Conservation (phyloP, 371 early-diverging fungal genomes). For the Mortierella sp. region DNA sequence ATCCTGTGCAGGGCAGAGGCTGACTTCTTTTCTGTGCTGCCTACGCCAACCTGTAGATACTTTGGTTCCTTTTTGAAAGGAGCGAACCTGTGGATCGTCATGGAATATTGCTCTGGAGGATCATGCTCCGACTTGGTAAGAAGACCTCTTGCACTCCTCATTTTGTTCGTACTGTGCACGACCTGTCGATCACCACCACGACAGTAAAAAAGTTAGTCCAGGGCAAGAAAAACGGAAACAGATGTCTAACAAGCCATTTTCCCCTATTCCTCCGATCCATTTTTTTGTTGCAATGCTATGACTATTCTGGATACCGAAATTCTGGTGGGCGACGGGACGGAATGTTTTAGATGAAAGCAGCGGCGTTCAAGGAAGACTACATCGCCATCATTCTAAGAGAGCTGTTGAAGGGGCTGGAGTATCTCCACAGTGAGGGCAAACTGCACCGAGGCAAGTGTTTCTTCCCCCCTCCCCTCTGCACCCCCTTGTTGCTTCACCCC, state of each 20-base stretch:
- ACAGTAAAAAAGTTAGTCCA: too few relatives aligned
- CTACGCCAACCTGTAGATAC: slow-evolving; percentile 60
- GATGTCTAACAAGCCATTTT: too few relatives aligned
- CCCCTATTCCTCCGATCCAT: too few relatives aligned
- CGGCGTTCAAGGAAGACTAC: slow-evolving; percentile 83
- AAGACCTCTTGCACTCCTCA: not conserved
- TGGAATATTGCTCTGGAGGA: slow-evolving; percentile 94
- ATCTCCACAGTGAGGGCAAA: slow-evolving; percentile 93
- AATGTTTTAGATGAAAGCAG: slow-evolving; percentile 79
- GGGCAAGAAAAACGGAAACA: too few relatives aligned
- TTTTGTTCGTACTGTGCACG: too few relatives aligned
- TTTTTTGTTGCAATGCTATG: not conserved
- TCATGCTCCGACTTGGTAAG: slow-evolving; percentile 90
- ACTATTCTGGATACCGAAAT: not conserved
- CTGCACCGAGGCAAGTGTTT: slow-evolving; percentile 87
- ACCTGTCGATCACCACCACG: too few relatives aligned
- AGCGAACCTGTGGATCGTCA: slow-evolving; percentile 92
- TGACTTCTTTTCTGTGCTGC: slow-evolving; percentile 3
- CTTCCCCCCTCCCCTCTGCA: too few relatives aligned
- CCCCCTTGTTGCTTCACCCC: too few relatives aligned
- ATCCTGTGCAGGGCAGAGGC: too few relatives aligned
- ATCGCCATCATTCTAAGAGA: slow-evolving; percentile 95
- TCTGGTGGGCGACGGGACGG: too few relatives aligned
- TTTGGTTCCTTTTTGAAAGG: slow-evolving; percentile 85
- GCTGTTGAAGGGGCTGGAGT: slow-evolving; percentile 91